A percentile compares a stretch with the other conserved stretches of the same genome.
Evolutionary conservation across 768 basidiomycete genomes (phyloP).

Genomic region (Serendipita indica): DNA sequence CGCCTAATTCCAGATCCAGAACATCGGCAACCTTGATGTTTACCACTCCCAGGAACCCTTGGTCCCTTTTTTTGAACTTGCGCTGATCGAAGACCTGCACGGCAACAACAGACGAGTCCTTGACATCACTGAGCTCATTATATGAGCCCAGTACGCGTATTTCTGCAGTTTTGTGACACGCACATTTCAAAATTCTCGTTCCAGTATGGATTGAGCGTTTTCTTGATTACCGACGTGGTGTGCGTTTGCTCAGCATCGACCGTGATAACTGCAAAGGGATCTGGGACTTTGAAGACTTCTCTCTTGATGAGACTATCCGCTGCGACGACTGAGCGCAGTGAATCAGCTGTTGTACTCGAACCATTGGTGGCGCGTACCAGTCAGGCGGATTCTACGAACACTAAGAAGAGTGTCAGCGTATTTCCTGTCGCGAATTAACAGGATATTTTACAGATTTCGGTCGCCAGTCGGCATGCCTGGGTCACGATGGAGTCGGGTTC

Average conservation of each 20-base stretch:
- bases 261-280: slow-evolving; percentile 78
- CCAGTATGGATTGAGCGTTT: slow-evolving; percentile 60
- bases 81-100: slow-evolving; percentile 86
- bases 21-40: slow-evolving; percentile 30
- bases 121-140: slow-evolving; percentile 27
- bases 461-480: slow-evolving; percentile 1
- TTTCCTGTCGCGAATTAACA: background rate
- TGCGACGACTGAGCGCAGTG: slow-evolving; percentile 45
- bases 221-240: slow-evolving; percentile 59
- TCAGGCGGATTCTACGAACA: background rate
- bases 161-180: slow-evolving; percentile 21
- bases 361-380: background rate
- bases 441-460: slow-evolving; percentile 7
- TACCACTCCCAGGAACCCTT: slow-evolving; percentile 39
- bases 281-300: slow-evolving; percentile 66
- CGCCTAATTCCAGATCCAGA: slow-evolving; percentile 26
- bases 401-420: background rate
- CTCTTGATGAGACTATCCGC: slow-evolving; percentile 63
- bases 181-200: slow-evolving; percentile 78
- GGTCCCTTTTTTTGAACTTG: slow-evolving; percentile 77
- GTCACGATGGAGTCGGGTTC: background rate
- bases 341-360: background rate
- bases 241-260: slow-evolving; percentile 74
- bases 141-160: background rate
- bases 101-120: slow-evolving; percentile 55